Evolutionary conservation across 805 yeast genomes (phyloP).

Genomic region (Metschnikowia rubicola): DNA sequence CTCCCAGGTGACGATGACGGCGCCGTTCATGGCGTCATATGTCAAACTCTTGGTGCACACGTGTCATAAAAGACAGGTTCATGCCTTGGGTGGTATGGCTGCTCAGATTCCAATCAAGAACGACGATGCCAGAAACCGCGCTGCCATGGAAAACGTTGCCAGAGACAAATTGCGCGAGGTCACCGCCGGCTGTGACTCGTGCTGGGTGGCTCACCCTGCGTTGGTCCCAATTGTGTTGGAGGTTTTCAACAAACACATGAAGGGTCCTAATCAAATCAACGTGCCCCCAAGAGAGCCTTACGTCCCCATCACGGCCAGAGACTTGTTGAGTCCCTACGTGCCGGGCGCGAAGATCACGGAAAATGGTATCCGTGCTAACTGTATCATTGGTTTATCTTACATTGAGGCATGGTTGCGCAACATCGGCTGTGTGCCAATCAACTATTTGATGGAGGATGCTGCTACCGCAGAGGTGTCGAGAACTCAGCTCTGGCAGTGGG

Average conservation of each 20-base stretch:
- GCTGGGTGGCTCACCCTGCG: conserved; percentile 90
- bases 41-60: conserved; percentile 69
- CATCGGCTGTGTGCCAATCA: conserved; percentile 81
- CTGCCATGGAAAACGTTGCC: conserved; percentile 69
- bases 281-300: conserved; percentile 46
- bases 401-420: conserved; percentile 87
- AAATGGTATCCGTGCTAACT: conserved; percentile 66
- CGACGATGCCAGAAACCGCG: conserved; percentile 58
- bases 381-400: conserved; percentile 72
- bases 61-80: conserved; percentile 76
- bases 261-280: conserved; percentile 76
- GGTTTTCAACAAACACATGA: conserved; percentile 73
- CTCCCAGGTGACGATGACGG: conserved; percentile 73
- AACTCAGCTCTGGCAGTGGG: conserved; percentile 82
- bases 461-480: conserved; percentile 87
- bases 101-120: conserved; percentile 80
- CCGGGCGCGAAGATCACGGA: conserved; percentile 62
- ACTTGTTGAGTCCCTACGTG: conserved; percentile 62
- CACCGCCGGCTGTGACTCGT: conserved; percentile 78
- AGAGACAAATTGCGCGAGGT: conserved; percentile 77
- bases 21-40: conserved; percentile 77
- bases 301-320: conserved; percentile 55
- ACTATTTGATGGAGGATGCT: conserved; percentile 85
- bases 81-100: conserved; percentile 91
- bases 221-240: conserved; percentile 68